A percentile compares a stretch with the other conserved stretches of the same genome.
Evolutionary conservation across 495 filamentous ascomycete genomes (phyloP).

Genomic region (Darksidea phi): DNA sequence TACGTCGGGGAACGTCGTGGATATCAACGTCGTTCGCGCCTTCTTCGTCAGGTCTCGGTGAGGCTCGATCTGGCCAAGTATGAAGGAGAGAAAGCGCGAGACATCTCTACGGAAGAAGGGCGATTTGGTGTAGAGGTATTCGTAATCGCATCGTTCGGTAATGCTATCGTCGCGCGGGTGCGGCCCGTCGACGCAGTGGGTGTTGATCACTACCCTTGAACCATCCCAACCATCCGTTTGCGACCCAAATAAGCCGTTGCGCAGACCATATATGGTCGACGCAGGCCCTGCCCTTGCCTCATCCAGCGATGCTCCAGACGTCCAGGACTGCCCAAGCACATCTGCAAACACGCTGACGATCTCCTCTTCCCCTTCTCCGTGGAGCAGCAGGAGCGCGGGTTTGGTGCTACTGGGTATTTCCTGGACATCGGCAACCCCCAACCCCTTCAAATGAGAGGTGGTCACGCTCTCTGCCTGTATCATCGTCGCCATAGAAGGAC

Average conservation of each 20-base stretch:
- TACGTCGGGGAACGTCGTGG: constrained; percentile 82
- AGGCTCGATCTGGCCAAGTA: constrained; percentile 70
- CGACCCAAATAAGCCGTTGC: constrained; percentile 14
- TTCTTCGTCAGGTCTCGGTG: constrained; percentile 75
- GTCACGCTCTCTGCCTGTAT: constrained; percentile 28
- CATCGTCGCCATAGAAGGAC: constrained; percentile 37
- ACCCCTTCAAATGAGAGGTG: constrained; percentile 31
- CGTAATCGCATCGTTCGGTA: constrained; percentile 69
- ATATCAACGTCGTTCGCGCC: constrained; percentile 75
- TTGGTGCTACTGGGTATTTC: constrained; percentile 36
- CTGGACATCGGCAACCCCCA: constrained; percentile 37
- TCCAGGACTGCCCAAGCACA: constrained; percentile 42
- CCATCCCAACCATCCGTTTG: constrained; percentile 25
- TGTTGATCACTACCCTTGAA: constrained; percentile 57
- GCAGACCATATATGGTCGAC: constrained; percentile 38
- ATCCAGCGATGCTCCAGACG: constrained; percentile 27
- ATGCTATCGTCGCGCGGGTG: constrained; percentile 64
- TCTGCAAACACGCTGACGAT: constrained; percentile 42
- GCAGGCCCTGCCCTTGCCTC: constrained; percentile 26
- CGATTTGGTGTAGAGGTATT: constrained; percentile 73
- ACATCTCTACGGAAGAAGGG: constrained; percentile 74
- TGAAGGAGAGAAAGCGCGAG: constrained; percentile 71
- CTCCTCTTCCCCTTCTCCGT: constrained; percentile 38
- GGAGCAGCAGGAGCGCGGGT: constrained; percentile 41
- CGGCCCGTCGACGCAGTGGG: constrained; percentile 68